Evolutionary conservation across 495 filamentous ascomycete genomes (phyloP), one percentile per base, ranked within the genome.

Genomic region (Aspergillus cavernicola): DNA sequence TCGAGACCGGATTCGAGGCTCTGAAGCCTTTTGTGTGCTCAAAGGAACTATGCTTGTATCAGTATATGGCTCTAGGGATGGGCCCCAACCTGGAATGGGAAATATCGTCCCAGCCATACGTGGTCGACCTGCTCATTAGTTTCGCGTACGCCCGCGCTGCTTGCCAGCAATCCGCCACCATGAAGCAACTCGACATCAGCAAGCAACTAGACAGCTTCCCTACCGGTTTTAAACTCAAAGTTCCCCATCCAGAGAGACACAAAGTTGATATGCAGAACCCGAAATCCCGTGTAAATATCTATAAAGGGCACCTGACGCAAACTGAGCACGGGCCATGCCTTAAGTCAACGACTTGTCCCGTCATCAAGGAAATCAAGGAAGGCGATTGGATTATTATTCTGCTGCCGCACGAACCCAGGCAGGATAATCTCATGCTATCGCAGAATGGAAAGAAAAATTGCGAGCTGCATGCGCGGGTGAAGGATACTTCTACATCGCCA

Each of bases 1-100:
- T 89, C 26, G 64, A 80, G n/a, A 78, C 77, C 6, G 79, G 82
- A 6, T 87, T 95, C 40, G 88, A 92, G 58, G 86, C 92, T n/a
- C 72, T 97, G 37, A 92, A 90, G 53, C 92, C 92, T 0, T 96
- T 93, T 59, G 90, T 96, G 16, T 97, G 92, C 74, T 83, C 80
- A 23, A 81, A 83, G 16, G 80, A 78, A 3, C 75, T 97, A 7
- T 97, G 92, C 62, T 71, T 96, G 2, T 93, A 90, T 57, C 92
- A 97, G 61, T 96, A 95, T 71, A 88, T 96, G 82, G 78, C 79
- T n/a, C 75, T 93, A 22, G 90, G 89, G 0, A 85, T 96, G 65
- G 92, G 92, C 0, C 85, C 89, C 2, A 88, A 82, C 60, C 80
- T 96, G 50, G 91, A 96, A 62, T 80, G 89, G 62, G 90, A 96